Evolutionary conservation across 163 green algal genomes (phyloP), one percentile per base, ranked within the genome.

Genomic region (Dunaliella salina): DNA sequence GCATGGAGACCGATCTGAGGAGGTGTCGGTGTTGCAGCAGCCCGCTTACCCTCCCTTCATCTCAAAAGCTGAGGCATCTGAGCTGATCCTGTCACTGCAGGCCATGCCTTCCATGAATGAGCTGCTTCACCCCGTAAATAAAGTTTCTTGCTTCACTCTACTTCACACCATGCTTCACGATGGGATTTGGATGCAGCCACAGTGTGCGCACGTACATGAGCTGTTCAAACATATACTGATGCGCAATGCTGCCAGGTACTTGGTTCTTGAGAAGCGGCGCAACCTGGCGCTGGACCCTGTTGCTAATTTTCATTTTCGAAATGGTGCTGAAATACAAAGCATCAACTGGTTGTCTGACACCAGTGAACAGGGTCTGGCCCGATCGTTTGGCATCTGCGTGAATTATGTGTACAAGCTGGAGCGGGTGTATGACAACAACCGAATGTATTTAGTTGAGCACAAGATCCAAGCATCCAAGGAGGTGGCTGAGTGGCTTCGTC

Each of bases 301-400:
- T 69, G 89, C 88, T 25, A 83, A 91, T 86, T 94, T 94, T 67
- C 91, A 93, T 75, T 83, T 93, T 29, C 84, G 84, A 15, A 94
- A 94, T 72, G 90, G 88, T 5, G 88, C 91, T 33, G 18, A 25
- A 29, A 78, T 94, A 81, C 87, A 84, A 86, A 80, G 88, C 26
- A 83, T 93, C 83, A 92, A 94, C 83, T 88, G 80, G 81, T 40
- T 87, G 90, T 92, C 79, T 0, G 88, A 83, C 13, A 80, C 22
- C 17, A 32, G 71, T 33, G 91, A 85, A 22, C 85, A 83, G 32
- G 92, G 91, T 11, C 80, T 95, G 63, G 78, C n/a, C 0, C 85
- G 86, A 22, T 91, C 83, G 85, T 91, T 89, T 72, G 94, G 94
- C 25, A 82, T 96, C n/a, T 96, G 96, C 93, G 90, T 92, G 50